phyloP scores from a whole-genome alignment of 345 rosid genomes.

The Eucalyptus regnans region DNA sequence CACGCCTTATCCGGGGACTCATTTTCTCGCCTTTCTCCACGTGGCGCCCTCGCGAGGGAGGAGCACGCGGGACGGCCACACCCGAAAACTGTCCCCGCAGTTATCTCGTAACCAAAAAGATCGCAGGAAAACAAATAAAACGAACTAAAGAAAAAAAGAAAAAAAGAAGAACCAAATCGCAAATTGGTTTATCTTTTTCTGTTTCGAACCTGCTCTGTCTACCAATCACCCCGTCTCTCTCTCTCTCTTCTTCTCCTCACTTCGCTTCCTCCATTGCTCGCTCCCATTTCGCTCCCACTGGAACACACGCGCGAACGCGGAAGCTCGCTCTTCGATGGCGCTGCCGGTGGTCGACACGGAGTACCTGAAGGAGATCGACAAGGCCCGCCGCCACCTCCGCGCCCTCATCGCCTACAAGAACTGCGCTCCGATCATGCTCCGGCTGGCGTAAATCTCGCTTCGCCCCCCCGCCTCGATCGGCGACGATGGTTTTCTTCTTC shows the following conservation, averaged over 20 bases:
- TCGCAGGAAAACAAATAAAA: not conserved
- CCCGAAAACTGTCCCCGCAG: not conserved
- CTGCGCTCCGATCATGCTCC: conserved; percentile 97
- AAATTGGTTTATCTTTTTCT: not conserved
- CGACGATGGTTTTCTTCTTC: not conserved
- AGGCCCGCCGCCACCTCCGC: conserved; percentile 92
- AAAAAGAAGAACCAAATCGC: not conserved
- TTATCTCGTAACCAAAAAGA: not conserved
- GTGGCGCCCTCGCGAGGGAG: not conserved
- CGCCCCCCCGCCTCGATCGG: not conserved
- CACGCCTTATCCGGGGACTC: not conserved
- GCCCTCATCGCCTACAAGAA: conserved; percentile 71
- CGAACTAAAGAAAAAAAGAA: not conserved
- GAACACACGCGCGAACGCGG: not conserved
- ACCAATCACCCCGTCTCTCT: not conserved
- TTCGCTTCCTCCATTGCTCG: not conserved
- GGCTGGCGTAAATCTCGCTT: conserved; percentile 55
- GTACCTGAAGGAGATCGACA: conserved; percentile 74
- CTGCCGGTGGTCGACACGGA: conserved; percentile 65
- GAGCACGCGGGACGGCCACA: not conserved
- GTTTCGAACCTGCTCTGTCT: not conserved
- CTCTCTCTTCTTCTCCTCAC: not conserved
- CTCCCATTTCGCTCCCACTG: not conserved
- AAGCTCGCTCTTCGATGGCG: conserved; percentile 38
- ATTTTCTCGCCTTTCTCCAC: not conserved